Conservation (phyloP, 768 basidiomycete species). For the Agaricus bisporus region DNA sequence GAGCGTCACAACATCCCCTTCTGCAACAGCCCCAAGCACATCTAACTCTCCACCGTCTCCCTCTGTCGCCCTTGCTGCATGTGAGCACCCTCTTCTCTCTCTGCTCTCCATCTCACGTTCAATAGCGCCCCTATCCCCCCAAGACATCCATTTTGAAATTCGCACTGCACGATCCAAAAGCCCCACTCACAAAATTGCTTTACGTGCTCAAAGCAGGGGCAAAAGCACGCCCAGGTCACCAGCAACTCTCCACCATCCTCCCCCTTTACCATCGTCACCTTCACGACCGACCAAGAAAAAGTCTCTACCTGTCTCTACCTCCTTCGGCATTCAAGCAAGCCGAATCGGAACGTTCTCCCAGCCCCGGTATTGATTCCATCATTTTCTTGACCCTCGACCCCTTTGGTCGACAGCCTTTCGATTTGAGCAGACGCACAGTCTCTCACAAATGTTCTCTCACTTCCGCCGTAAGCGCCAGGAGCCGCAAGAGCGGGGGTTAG, state of each 20-base stretch:
- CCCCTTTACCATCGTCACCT: not conserved
- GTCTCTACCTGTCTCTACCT: not conserved
- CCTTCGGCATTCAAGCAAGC: conserved; percentile 1
- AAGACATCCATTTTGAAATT: conserved; percentile 4
- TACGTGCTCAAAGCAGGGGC: conserved; percentile 1
- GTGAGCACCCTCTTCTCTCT: not conserved
- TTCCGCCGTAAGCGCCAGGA: conserved; percentile 8
- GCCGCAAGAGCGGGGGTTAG: conserved; percentile 12
- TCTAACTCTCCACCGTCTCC: too few species aligned
- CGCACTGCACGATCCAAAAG: conserved; percentile 4
- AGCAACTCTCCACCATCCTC: not conserved
- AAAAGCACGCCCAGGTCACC: not conserved
- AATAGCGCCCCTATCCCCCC: not conserved
- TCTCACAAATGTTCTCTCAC: not conserved
- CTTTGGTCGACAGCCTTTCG: conserved; percentile 1
- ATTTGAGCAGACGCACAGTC: not conserved
- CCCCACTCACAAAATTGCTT: not conserved
- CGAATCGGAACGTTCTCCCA: conserved; percentile 9
- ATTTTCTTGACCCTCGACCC: conserved; percentile 18
- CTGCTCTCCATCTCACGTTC: too few species aligned
- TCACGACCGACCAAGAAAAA: not conserved
- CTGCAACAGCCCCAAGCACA: too few species aligned
- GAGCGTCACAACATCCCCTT: conserved; percentile 16
- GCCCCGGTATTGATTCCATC: conserved; percentile 21
- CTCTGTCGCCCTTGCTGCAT: not conserved